These are phyloP conservation scores for Vitrella brassicaformis DNA, from an alignment of 73 alveolate species.

Conservation along the genomic window DNA sequence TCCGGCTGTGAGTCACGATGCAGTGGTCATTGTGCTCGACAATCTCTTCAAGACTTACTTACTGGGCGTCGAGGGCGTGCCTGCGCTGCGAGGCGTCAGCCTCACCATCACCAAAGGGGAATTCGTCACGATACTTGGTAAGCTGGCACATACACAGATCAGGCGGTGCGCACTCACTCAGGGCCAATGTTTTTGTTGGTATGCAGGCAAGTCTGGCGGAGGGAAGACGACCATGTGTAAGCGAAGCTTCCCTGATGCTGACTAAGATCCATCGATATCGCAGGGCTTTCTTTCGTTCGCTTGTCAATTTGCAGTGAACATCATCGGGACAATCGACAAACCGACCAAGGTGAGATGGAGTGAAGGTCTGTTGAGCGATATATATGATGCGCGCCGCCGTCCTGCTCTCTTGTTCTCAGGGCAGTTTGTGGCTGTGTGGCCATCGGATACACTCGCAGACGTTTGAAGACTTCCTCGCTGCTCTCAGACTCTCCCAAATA, in stretches of 20 bases:
- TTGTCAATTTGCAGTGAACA: constrained; percentile 42
- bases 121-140: constrained; percentile 84
- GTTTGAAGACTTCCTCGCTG: constrained; percentile 70
- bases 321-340: constrained; percentile 88
- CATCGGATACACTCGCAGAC: constrained; percentile 70
- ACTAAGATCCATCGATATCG: background rate
- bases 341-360: constrained; percentile 75
- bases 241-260: background rate
- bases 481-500: constrained; percentile 71
- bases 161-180: no score
- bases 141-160: constrained; percentile 7
- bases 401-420: constrained; percentile 21
- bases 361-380: no score
- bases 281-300: constrained; percentile 3
- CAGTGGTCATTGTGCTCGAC: constrained; percentile 53
- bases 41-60: constrained; percentile 88
- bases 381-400: background rate
- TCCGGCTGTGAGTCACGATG: no score
- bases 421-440: constrained; percentile 79
- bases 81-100: constrained; percentile 89
- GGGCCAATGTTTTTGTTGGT: no score
- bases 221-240: constrained; percentile 73
- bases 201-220: constrained; percentile 77
- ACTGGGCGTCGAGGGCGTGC: constrained; percentile 92
- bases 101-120: constrained; percentile 80